Evolutionary conservation across 441 rosid genomes (phyloP).

Genomic region (Populus hybrid): DNA sequence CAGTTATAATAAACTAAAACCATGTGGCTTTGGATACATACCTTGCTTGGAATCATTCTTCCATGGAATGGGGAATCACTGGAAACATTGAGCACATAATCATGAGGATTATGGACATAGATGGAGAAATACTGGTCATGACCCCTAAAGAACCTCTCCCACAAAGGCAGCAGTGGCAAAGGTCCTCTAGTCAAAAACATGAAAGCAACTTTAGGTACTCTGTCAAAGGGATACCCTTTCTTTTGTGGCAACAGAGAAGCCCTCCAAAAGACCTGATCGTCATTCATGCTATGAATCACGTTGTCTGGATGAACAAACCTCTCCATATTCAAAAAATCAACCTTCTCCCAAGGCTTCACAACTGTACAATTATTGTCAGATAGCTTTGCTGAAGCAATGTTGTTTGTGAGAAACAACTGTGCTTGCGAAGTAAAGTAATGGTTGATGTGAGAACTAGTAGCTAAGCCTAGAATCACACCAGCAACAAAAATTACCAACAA

Average conservation of each 20-base stretch:
- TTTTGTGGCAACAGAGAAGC: slow-evolving; percentile 79
- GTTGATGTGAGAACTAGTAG: slow-evolving; percentile 65
- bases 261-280: slow-evolving; percentile 79
- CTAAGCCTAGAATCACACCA: slow-evolving; percentile 76
- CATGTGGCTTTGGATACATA: slow-evolving; percentile 26
- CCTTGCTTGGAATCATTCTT: slow-evolving; percentile 85
- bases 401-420: slow-evolving; percentile 29
- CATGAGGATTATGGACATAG: slow-evolving; percentile 67
- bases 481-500: slow-evolving; percentile 72
- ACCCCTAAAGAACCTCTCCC: slow-evolving; percentile 91
- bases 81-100: slow-evolving; percentile 53
- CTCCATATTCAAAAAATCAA: slow-evolving; percentile 45
- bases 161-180: slow-evolving; percentile 33
- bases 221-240: slow-evolving; percentile 53
- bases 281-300: slow-evolving; percentile 55
- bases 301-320: slow-evolving; percentile 47
- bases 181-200: slow-evolving; percentile 94
- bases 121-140: slow-evolving; percentile 54
- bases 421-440: slow-evolving; percentile 56
- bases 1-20: slow-evolving; percentile 2
- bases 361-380: slow-evolving; percentile 32
- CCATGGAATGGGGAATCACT: slow-evolving; percentile 56
- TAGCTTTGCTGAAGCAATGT: slow-evolving; percentile 17
- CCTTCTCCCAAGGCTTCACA: slow-evolving; percentile 26
- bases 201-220: slow-evolving; percentile 83